Evolutionary conservation across 1,284 basidiomycete species (phyloP).

Genomic region (Naganishia cerealis): DNA sequence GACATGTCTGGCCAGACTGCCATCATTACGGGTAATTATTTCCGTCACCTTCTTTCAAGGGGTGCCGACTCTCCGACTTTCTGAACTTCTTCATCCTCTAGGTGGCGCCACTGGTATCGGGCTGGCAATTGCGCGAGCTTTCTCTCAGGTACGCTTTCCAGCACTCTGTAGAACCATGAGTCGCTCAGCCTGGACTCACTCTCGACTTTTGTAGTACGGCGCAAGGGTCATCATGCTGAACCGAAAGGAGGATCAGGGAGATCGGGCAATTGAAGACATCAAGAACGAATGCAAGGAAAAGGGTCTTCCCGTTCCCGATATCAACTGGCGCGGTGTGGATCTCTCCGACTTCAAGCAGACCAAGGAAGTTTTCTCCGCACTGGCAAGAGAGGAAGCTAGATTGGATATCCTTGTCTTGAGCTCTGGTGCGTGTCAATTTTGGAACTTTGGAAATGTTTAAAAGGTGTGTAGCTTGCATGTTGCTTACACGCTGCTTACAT

Average conservation of each 20-base stretch:
- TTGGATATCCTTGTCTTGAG: slow-evolving; percentile 49
- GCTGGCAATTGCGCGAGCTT: slow-evolving; percentile 55
- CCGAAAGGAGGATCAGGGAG: slow-evolving; percentile 54
- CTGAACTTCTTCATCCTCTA: not conserved
- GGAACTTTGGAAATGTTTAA: no score
- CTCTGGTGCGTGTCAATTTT: no score
- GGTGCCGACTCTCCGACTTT: not conserved
- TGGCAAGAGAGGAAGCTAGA: slow-evolving; percentile 51
- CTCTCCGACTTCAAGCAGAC: slow-evolving; percentile 54
- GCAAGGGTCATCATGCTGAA: slow-evolving; percentile 56
- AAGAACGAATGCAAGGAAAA: slow-evolving; percentile 41
- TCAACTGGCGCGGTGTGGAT: slow-evolving; percentile 56
- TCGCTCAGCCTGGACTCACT: not conserved
- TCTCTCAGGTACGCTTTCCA: slow-evolving; percentile 44
- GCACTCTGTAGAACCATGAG: not conserved
- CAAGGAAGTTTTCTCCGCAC: slow-evolving; percentile 52
- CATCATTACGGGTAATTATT: slow-evolving; percentile 52
- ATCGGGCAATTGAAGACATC: slow-evolving; percentile 55
- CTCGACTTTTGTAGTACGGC: slow-evolving; percentile 37
- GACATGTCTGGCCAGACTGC: slow-evolving; percentile 51
- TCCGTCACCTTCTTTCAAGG: not conserved
- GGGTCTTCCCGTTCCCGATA: slow-evolving; percentile 43
- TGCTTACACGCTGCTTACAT: no score
- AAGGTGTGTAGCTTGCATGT: no score
- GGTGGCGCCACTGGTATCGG: slow-evolving; percentile 56